A percentile compares a stretch with the other conserved stretches of the same genome.
These are phyloP conservation scores for Paxillus rubicundulus DNA, from an alignment of 768 basidiomycete genomes.

Conservation along the genomic window DNA sequence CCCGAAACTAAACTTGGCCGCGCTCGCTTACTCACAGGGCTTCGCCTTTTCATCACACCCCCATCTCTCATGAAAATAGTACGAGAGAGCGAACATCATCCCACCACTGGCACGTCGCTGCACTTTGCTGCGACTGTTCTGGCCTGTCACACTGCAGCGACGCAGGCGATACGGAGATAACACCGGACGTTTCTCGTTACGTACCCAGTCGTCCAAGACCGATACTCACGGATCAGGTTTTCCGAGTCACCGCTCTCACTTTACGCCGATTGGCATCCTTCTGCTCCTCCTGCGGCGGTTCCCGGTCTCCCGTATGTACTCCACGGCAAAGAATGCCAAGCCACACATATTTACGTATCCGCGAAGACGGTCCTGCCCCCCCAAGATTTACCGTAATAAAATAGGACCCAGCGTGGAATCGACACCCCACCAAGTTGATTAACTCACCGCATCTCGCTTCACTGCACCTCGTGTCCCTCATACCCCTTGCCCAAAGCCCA, in stretches of 20 bases:
- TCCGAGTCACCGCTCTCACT: background rate
- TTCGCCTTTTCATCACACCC: too few relatives aligned
- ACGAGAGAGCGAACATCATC: too few relatives aligned
- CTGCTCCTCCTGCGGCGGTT: background rate
- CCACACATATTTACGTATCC: background rate
- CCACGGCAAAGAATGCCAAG: background rate
- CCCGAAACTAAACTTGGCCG: slow-evolving; percentile 1
- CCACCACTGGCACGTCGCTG: too few relatives aligned
- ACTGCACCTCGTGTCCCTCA: background rate
- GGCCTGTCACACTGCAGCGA: too few relatives aligned
- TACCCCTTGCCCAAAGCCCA: background rate
- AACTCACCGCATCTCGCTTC: background rate
- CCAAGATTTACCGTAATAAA: background rate
- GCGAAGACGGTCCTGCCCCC: background rate
- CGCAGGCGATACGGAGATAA: background rate
- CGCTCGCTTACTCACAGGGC: too few relatives aligned
- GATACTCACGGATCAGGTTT: background rate
- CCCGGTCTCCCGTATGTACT: too few relatives aligned
- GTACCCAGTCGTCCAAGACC: background rate
- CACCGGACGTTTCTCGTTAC: background rate
- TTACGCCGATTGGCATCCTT: background rate
- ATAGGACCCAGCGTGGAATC: too few relatives aligned
- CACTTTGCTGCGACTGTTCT: too few relatives aligned
- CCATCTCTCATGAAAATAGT: too few relatives aligned
- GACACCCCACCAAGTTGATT: too few relatives aligned